These are phyloP conservation scores for Panus rudis DNA, from an alignment of 768 basidiomycete species.

Conservation along the genomic window DNA sequence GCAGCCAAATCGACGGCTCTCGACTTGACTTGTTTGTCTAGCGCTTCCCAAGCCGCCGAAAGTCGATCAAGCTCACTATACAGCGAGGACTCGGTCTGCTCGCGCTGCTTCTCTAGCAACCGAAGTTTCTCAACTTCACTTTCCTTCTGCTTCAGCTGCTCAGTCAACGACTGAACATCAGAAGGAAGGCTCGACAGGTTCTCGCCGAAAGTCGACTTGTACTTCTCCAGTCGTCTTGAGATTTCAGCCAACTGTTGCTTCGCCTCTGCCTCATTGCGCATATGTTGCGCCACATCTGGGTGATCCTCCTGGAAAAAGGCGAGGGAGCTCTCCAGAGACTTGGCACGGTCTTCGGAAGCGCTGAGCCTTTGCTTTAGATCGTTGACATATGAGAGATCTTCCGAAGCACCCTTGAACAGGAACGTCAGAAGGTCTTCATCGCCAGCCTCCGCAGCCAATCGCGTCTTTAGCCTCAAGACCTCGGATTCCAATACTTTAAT, in stretches of 20 bases:
- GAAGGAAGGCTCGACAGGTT: conserved; percentile 34
- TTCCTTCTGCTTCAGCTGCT: conserved; percentile 59
- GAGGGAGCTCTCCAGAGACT: conserved; percentile 48
- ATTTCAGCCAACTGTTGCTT: conserved; percentile 40
- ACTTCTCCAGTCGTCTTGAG: conserved; percentile 47
- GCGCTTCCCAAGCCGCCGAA: conserved; percentile 78
- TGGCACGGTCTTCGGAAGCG: conserved; percentile 41
- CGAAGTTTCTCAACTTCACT: conserved; percentile 56
- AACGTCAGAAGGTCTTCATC: conserved; percentile 69
- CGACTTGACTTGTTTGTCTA: conserved; percentile 73
- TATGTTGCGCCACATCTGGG: conserved; percentile 46
- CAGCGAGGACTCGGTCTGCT: conserved; percentile 63
- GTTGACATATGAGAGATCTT: conserved; percentile 45
- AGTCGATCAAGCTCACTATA: conserved; percentile 83
- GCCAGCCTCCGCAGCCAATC: conserved; percentile 67
- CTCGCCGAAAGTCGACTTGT: conserved; percentile 59
- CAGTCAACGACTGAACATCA: conserved; percentile 45
- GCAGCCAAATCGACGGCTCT: conserved; percentile 79
- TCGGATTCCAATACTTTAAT: conserved; percentile 68
- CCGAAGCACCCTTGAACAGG: conserved; percentile 50
- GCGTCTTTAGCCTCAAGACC: conserved; percentile 61
- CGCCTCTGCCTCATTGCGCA: conserved; percentile 43
- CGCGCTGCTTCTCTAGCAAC: conserved; percentile 57
- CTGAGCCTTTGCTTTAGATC: conserved; percentile 53
- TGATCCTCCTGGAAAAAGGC: conserved; percentile 36